Evolutionary conservation across 805 yeast species (phyloP).

Genomic region (Metschnikowia chrysomelidarum): DNA sequence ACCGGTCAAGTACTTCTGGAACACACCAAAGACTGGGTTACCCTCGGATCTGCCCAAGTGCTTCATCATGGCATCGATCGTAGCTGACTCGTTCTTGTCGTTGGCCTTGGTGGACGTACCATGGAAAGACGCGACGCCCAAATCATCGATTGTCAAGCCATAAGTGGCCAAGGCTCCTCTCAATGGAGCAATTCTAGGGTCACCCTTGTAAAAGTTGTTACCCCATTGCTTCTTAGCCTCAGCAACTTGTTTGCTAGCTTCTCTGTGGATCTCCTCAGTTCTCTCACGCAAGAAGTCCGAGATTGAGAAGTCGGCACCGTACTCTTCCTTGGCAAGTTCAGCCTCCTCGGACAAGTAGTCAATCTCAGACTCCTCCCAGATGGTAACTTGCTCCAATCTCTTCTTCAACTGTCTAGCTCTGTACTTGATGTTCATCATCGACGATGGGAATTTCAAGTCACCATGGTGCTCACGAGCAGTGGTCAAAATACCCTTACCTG

Average conservation of each 20-base stretch:
- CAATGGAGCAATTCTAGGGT: constrained; percentile 93
- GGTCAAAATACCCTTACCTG: constrained; percentile 98
- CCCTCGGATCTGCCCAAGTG: constrained; percentile 97
- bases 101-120: constrained; percentile 99
- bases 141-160: constrained; percentile 90
- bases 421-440: constrained; percentile 85
- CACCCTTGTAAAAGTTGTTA: constrained; percentile 86
- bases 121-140: constrained; percentile 97
- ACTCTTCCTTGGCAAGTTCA: constrained; percentile 49
- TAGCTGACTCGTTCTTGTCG: constrained; percentile 95
- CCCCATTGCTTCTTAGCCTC: constrained; percentile 95
- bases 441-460: constrained; percentile 71
- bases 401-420: constrained; percentile 85
- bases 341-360: constrained; percentile 71
- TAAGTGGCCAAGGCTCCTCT: constrained; percentile 96
- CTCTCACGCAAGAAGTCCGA: constrained; percentile 69
- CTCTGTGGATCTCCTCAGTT: constrained; percentile 81
- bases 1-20: constrained; percentile 99
- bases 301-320: constrained; percentile 46
- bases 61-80: constrained; percentile 87
- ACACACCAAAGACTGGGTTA: constrained; percentile 95
- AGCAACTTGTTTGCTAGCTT: constrained; percentile 78
- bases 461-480: constrained; percentile 94
- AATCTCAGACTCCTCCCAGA: constrained; percentile 84
- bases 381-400: constrained; percentile 73